Base-by-base conservation (phyloP, 139 green algal species). In the Asterochloris sp. region DNA sequence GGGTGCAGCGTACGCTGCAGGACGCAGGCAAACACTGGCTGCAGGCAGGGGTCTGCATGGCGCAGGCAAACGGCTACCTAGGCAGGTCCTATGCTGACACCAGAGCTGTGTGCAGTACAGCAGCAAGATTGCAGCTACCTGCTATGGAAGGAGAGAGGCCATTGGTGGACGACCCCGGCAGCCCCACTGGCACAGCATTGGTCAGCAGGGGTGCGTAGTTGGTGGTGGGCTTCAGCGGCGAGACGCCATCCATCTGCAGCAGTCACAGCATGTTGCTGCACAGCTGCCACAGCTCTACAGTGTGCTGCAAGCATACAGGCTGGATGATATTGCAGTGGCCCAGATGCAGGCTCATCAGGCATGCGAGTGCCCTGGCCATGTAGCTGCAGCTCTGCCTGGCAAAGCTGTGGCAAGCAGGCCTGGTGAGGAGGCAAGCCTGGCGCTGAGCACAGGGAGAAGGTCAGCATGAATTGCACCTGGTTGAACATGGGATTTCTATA, bases 221-320 rank as follows among this genome's bases (percentile, higher is more conserved):
- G 76, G 79, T 24, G 13, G 66, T 67, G 24, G 79, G 77, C 79
- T 83, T 83, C 66, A 83, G 26, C 54, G 66, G 69, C 26, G 79
- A 74, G 21, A 74, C 69, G 0, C 69, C 69, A n/a, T 77, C 66
- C 24, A 64, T 67, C 79, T 77, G 21, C 21, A 28, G 74, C 74
- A 64, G n/a, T 11, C 71, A 26, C 29, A 66, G 24, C 8, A 68
- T 28, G 13, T 23, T 63, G 27, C 16, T 13, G 61, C 14, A 27
- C 15, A 64, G 17, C n/a, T 10, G 8, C 8, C 28, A 61, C 11
- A 69, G 54, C 17, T 26, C 19, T 24, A 0, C 23, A 47, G 26
- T 9, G 0, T 26, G 63, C 17, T 21, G 38, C n/a, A 26, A 63
- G 11, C 26, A 19, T 74, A 0, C n/a, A 74, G 26, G n/a, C 9